phyloP scores from a whole-genome alignment of 257 asterid species.

The Lycium ferocissimum region DNA sequence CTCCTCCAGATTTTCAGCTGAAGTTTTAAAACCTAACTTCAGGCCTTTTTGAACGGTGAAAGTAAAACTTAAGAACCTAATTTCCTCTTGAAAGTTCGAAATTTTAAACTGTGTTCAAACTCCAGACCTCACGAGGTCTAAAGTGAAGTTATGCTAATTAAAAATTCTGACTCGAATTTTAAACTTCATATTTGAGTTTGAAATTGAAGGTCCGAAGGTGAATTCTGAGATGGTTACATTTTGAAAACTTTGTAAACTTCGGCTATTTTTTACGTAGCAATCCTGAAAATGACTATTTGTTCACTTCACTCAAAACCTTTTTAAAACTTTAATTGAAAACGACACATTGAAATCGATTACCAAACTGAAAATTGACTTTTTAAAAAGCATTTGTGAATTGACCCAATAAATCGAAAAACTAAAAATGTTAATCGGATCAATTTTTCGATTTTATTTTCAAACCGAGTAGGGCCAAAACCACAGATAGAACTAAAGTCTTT shows the following conservation, averaged over 20 bases:
- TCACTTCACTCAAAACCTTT: background rate
- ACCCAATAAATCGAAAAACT: background rate
- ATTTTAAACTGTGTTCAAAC: too few relatives aligned
- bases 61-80: too few relatives aligned
- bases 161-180: background rate
- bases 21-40: too few relatives aligned
- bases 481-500: constrained; percentile 5
- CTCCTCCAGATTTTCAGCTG: too few relatives aligned
- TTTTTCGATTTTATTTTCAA: background rate
- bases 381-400: too few relatives aligned
- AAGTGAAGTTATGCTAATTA: background rate
- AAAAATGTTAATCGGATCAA: background rate
- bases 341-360: background rate
- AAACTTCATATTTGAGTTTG: background rate
- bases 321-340: background rate
- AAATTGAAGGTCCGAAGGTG: background rate
- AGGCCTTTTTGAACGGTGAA: too few relatives aligned
- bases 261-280: background rate
- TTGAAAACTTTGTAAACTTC: background rate
- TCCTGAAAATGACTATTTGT: background rate
- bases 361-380: too few relatives aligned
- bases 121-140: too few relatives aligned
- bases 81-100: too few relatives aligned
- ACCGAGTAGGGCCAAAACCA: constrained; percentile 29
- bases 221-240: accelerated